Percentiles rank a stretch among this genome's conserved stretches.
Evolutionary conservation across 2,329 filamentous ascomycete species (phyloP).

Genomic region (Aspergillus sojae): DNA sequence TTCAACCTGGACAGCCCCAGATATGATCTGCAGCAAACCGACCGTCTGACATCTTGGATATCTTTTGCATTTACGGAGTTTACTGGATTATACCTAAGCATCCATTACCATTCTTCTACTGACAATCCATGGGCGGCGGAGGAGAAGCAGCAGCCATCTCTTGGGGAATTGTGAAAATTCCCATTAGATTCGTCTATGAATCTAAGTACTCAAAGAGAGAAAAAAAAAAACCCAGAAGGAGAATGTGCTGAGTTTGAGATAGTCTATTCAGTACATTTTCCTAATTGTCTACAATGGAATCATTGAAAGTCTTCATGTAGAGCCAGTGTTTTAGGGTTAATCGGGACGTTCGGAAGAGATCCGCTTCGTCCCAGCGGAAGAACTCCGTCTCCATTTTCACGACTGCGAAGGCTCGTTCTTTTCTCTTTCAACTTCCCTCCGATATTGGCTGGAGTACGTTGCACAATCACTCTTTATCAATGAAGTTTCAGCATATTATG

Average conservation of each 20-base stretch:
- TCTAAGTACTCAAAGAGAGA: no score
- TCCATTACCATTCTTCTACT: constrained; percentile 20
- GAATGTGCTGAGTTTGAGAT: background rate
- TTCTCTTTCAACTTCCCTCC: background rate
- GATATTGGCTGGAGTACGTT: background rate
- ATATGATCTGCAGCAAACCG: background rate
- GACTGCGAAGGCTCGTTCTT: background rate
- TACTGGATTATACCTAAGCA: constrained; percentile 20
- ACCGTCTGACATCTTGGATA: constrained; percentile 17
- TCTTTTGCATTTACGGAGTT: constrained; percentile 22
- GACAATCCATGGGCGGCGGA: constrained; percentile 3
- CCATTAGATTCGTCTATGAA: background rate
- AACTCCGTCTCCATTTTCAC: background rate
- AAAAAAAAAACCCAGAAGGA: no score
- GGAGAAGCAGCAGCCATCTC: background rate
- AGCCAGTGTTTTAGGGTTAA: background rate
- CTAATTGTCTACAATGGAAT: background rate
- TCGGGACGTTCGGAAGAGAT: background rate
- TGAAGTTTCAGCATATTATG: background rate
- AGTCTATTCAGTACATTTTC: background rate
- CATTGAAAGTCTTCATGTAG: background rate
- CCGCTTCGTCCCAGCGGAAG: background rate
- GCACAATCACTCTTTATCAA: background rate
- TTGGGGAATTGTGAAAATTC: background rate
- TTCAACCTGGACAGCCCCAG: background rate